Conservation (phyloP, 441 rosid species). For the Corymbia calophylla region DNA sequence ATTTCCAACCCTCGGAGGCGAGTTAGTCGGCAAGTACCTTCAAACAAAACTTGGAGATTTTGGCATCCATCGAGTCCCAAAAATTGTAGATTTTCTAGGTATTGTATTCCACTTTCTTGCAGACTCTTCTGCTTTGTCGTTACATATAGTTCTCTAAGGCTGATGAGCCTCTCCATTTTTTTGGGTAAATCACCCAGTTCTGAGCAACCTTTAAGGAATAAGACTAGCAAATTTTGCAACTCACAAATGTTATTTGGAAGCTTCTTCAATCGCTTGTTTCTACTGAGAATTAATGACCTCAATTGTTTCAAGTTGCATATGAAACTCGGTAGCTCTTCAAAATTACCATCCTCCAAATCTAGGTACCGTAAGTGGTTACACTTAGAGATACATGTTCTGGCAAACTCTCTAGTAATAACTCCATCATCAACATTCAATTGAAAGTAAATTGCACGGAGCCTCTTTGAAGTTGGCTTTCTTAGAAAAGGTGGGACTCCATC, state of each 20-base stretch:
- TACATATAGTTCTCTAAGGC: accelerated
- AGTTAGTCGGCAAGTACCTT: background rate
- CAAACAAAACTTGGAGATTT: background rate
- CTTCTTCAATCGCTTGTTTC: background rate
- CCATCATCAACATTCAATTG: accelerated
- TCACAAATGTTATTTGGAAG: background rate
- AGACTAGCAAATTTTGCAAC: accelerated
- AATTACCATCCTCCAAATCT: accelerated
- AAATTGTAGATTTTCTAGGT: accelerated
- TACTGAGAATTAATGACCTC: accelerated
- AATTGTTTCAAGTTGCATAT: background rate
- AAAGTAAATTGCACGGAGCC: background rate
- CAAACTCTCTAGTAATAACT: background rate
- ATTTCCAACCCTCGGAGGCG: accelerated
- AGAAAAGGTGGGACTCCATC: background rate
- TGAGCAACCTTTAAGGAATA: accelerated
- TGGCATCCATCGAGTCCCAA: accelerated
- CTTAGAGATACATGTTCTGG: background rate
- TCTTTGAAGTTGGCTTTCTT: background rate
- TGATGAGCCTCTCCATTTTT: background rate
- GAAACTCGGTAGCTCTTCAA: background rate
- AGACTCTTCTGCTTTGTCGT: background rate
- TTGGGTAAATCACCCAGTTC: accelerated
- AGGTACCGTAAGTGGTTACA: background rate
- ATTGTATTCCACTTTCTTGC: background rate